These are phyloP conservation scores for Calonectria montana DNA, from an alignment of 2,329 filamentous ascomycete species.

Conservation along the genomic window DNA sequence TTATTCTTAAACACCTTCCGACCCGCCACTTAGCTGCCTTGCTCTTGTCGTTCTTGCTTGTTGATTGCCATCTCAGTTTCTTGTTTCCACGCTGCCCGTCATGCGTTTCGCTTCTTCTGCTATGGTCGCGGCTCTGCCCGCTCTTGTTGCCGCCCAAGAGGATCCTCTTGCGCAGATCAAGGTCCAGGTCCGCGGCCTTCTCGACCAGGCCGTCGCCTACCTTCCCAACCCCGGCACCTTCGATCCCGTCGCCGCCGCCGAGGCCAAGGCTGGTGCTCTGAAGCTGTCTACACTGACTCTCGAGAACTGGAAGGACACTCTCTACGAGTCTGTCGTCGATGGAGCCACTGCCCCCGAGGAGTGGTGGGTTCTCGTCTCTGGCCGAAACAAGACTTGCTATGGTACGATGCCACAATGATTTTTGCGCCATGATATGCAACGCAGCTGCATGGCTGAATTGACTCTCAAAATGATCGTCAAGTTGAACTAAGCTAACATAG, in stretches of 20 bases:
- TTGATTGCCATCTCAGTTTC: conserved; percentile 12
- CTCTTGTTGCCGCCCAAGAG: conserved; percentile 62
- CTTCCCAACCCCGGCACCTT: conserved; percentile 60
- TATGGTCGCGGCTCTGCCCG: conserved; percentile 65
- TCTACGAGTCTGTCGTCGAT: conserved; percentile 71
- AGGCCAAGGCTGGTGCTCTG: conserved; percentile 54
- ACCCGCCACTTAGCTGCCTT: conserved; percentile 16
- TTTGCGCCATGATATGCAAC: conserved; percentile 9
- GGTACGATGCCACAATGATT: conserved; percentile 54
- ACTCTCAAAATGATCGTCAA: not conserved
- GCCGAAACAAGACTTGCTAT: conserved; percentile 82
- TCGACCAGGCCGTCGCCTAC: conserved; percentile 68
- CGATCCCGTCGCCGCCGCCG: conserved; percentile 54
- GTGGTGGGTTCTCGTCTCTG: conserved; percentile 81
- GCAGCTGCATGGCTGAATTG: conserved; percentile 1
- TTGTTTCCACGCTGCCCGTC: conserved; percentile 17
- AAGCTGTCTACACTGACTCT: conserved; percentile 68
- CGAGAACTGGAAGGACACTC: conserved; percentile 76
- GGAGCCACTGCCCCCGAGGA: conserved; percentile 74
- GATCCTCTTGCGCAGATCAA: conserved; percentile 67
- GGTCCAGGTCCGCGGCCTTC: conserved; percentile 72
- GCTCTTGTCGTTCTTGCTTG: conserved; percentile 12
- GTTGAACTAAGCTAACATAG: conserved; percentile 39
- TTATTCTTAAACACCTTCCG: conserved; percentile 21
- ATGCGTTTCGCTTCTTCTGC: conserved; percentile 70